Base-by-base conservation (phyloP, 2,329 filamentous ascomycete species). In the Ceratocystis eucalypticola region DNA sequence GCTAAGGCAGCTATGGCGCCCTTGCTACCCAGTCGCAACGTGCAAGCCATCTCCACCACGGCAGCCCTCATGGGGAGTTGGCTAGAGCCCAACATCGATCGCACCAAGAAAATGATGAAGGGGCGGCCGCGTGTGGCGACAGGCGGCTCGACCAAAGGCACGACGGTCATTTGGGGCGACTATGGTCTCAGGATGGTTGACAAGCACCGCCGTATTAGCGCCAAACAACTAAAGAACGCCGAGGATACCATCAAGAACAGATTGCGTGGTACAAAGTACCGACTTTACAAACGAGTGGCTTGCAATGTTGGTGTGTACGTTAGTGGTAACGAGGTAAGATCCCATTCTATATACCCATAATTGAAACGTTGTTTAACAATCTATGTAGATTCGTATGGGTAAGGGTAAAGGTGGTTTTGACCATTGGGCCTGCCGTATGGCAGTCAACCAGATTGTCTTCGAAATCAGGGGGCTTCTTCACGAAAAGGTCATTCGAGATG, bases 401-500 rank as follows among this genome's bases (percentile, higher is more conserved):
- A 99, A 97, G 78, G 94, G 94, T 77, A 99, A 99, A 76, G 94
- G 94, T 71, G 89, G 87, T 69, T 97, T 99, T 74, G 94, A 99
- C 75, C 90, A 96, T 74, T 99, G 94, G 94, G 91, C 93, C 3
- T 85, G 88, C 25, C 86, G 93, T 76, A 86, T 97, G 71, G 86
- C 91, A 7, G 90, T 97, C 64, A 96, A 89, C 77, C 89, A 94
- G 75, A 85, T 99, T 62, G 80, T 96, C 22, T 95, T 99, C 71
- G 94, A 99, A 77, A 78, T 99, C 71, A 91, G 91, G 76, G 94
- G 94, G 59, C 84, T 91, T 71, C 74, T 97, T 70, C 94, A 99
- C 82, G 94, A 99, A 80, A 89, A 96, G 78, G 86, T 99, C 70
- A 92, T 89, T 25, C 85, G 87, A 71, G 94, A 99, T 79, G 94